Percentiles rank a stretch among this genome's conserved stretches.
Evolutionary conservation across 768 basidiomycete species (phyloP).

Genomic region (Tylopilus sp.): DNA sequence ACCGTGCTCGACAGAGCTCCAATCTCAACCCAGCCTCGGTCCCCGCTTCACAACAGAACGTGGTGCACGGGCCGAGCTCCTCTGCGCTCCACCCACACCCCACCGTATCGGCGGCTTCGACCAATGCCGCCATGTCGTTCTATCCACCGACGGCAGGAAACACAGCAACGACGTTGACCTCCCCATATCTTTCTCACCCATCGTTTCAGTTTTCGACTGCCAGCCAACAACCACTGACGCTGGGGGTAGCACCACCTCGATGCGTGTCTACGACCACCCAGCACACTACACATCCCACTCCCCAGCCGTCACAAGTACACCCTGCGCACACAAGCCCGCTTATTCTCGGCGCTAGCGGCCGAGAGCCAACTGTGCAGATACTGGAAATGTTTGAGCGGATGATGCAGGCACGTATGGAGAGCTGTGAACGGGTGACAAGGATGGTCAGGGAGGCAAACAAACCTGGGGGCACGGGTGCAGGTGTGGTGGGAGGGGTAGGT

Average conservation of each 20-base stretch:
- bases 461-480: constrained; percentile 13
- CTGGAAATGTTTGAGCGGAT: constrained; percentile 68
- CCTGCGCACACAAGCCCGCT: constrained; percentile 19
- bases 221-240: constrained; percentile 11
- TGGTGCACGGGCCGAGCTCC: constrained; percentile 9
- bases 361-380: constrained; percentile 47
- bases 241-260: constrained; percentile 10
- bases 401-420: constrained; percentile 73
- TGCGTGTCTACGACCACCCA: constrained; percentile 13
- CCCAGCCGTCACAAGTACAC: constrained; percentile 13
- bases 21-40: constrained; percentile 30
- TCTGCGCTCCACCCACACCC: constrained; percentile 16
- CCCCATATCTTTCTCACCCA: constrained; percentile 30
- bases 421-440: constrained; percentile 62
- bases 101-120: constrained; percentile 11
- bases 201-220: constrained; percentile 24
- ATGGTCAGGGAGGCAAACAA: constrained; percentile 41
- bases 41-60: constrained; percentile 20
- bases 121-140: constrained; percentile 22
- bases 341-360: constrained; percentile 29
- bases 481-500: constrained; percentile 8
- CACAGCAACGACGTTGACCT: constrained; percentile 30
- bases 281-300: background rate
- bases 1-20: constrained; percentile 30
- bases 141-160: constrained; percentile 30